Evolutionary conservation across 169 alveolate species (phyloP).

Genomic region (Sarcocystis neurona): DNA sequence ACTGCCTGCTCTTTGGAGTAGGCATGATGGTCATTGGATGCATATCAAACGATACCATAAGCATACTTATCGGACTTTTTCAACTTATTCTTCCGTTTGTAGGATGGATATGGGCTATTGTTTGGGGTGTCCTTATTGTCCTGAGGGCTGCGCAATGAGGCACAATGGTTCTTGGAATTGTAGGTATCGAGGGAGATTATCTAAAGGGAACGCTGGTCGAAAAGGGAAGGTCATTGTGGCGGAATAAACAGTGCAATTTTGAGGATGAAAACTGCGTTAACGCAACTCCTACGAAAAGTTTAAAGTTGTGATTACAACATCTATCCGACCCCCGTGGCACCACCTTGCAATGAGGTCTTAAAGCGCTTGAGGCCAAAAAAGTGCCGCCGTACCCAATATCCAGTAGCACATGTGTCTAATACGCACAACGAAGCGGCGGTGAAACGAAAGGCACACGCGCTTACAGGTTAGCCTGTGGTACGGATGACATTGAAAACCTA

Average conservation of each 20-base stretch:
- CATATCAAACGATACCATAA: not conserved
- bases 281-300: no score
- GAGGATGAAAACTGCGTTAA: not conserved
- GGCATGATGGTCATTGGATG: conserved; percentile 29
- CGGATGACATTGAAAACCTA: no score
- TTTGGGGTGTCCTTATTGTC: conserved; percentile 33
- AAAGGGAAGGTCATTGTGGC: not conserved
- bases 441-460: no score
- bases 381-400: no score
- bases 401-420: no score
- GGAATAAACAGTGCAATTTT: not conserved
- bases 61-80: conserved; percentile 17
- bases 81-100: conserved; percentile 31
- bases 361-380: no score
- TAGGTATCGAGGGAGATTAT: not conserved
- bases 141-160: not conserved
- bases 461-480: no score
- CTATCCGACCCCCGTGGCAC: no score
- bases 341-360: no score
- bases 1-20: conserved; percentile 29
- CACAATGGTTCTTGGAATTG: not conserved
- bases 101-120: conserved; percentile 26
- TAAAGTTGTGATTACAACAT: no score
- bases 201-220: not conserved
- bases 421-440: no score